phyloP scores from a whole-genome alignment of 2,329 filamentous ascomycete species.

The Lojkania enalia region DNA sequence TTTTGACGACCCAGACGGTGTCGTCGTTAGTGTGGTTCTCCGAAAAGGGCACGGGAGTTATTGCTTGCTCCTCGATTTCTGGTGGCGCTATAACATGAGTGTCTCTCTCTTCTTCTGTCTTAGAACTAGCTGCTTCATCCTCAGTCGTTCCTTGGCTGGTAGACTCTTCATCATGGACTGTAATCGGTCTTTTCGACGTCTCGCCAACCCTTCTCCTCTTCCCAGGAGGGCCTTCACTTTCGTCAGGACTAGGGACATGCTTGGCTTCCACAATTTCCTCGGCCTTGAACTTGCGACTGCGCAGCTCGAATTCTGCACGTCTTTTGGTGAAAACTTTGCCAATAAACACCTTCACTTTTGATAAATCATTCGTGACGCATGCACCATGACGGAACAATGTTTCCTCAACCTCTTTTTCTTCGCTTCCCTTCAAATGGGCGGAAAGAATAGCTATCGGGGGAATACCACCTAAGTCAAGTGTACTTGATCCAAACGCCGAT shows the following conservation, averaged over 20 bases:
- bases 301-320: slow-evolving; percentile 77
- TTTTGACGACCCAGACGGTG: slow-evolving; percentile 54
- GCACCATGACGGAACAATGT: slow-evolving; percentile 59
- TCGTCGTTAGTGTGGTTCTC: slow-evolving; percentile 24
- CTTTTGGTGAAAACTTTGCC: slow-evolving; percentile 71
- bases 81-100: slow-evolving; percentile 13
- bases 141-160: slow-evolving; percentile 28
- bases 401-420: slow-evolving; percentile 66
- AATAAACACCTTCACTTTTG: slow-evolving; percentile 73
- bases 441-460: slow-evolving; percentile 75
- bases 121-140: slow-evolving; percentile 10
- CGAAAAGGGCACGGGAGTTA: slow-evolving; percentile 19
- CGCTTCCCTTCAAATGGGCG: slow-evolving; percentile 66
- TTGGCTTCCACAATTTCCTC: slow-evolving; percentile 50
- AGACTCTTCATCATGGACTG: slow-evolving; percentile 19
- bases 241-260: slow-evolving; percentile 18
- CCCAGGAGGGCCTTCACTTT: slow-evolving; percentile 13
- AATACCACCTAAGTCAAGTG: slow-evolving; percentile 47
- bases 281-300: slow-evolving; percentile 65
- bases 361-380: slow-evolving; percentile 69
- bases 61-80: slow-evolving; percentile 1
- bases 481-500: slow-evolving; percentile 15
- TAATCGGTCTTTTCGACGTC: slow-evolving; percentile 10
- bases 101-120: slow-evolving; percentile 19
- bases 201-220: slow-evolving; percentile 24